Evolutionary conservation across 1,284 basidiomycete genomes (phyloP).

Genomic region (Trametes versicolor): DNA sequence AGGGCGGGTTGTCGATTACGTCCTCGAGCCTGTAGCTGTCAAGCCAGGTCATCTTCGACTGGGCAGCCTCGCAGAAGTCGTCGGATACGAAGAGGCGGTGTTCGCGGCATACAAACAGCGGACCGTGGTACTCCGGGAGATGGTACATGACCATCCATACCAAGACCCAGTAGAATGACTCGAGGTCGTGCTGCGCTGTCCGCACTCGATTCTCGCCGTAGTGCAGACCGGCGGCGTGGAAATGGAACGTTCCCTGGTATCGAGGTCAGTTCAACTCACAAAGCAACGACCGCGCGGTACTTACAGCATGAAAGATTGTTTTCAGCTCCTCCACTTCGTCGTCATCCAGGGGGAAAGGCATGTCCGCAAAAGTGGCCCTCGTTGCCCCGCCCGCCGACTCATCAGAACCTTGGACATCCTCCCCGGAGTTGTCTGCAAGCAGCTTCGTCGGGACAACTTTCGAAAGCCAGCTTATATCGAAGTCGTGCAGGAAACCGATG

Average conservation of each 20-base stretch:
- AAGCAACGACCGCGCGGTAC: neutral
- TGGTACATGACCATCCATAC: slow-evolving; percentile 25
- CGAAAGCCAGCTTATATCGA: slow-evolving; percentile 25
- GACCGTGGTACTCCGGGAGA: neutral
- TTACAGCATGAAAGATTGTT: neutral
- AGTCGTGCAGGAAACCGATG: slow-evolving; percentile 30
- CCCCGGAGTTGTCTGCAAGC: neutral
- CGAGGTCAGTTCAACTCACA: neutral
- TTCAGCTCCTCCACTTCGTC: neutral
- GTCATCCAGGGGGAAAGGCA: neutral
- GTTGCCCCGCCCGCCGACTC: neutral
- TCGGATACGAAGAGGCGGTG: neutral
- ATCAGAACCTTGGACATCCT: neutral
- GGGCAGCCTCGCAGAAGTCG: neutral
- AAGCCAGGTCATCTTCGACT: neutral
- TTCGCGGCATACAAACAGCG: neutral
- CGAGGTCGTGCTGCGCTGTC: slow-evolving; percentile 27
- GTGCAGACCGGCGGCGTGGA: slow-evolving; percentile 13
- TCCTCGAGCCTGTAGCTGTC: no score
- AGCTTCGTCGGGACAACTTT: no score
- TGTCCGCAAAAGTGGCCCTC: neutral
- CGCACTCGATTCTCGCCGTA: neutral
- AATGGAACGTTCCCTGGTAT: slow-evolving; percentile 21
- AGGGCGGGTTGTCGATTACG: neutral
- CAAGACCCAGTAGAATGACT: slow-evolving; percentile 30